These are phyloP conservation scores for Litsea cubeba DNA, from an alignment of 164 flowering plant genomes.

Conservation along the genomic window DNA sequence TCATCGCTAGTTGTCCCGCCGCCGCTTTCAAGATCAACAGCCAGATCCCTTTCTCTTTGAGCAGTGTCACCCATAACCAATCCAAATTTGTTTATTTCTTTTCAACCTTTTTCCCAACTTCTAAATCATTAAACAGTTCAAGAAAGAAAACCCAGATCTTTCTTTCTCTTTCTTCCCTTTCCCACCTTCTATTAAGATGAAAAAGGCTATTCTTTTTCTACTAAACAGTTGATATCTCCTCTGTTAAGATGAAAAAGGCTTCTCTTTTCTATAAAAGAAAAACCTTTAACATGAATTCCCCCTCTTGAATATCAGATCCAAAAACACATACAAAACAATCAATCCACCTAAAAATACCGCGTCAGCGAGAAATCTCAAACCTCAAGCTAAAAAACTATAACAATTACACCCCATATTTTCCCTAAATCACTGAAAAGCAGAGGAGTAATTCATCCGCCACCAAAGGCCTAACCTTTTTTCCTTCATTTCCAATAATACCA, in stretches of 20 bases:
- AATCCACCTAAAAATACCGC: neutral
- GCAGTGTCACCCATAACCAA: slow-evolving; percentile 31
- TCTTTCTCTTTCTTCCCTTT: neutral
- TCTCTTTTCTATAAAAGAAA: neutral
- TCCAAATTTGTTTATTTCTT: neutral
- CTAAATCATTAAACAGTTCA: neutral
- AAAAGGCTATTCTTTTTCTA: neutral
- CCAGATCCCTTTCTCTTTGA: slow-evolving; percentile 24
- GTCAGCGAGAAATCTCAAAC: neutral
- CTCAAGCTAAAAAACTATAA: neutral
- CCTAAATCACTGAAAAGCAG: neutral
- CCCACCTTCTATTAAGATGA: neutral
- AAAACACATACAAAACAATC: neutral
- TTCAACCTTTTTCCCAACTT: neutral
- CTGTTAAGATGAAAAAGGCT: neutral
- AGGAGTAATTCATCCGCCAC: neutral
- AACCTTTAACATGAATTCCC: too few relatives aligned
- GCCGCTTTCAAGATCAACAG: slow-evolving; percentile 56
- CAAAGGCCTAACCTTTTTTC: neutral
- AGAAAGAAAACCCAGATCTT: neutral
- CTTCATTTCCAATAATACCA: neutral
- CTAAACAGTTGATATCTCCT: neutral
- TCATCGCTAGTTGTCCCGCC: slow-evolving; percentile 35
- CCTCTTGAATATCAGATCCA: neutral
- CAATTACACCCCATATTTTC: neutral